Evolutionary conservation across 768 basidiomycete species (phyloP).

Genomic region (Tricholoma sp.): DNA sequence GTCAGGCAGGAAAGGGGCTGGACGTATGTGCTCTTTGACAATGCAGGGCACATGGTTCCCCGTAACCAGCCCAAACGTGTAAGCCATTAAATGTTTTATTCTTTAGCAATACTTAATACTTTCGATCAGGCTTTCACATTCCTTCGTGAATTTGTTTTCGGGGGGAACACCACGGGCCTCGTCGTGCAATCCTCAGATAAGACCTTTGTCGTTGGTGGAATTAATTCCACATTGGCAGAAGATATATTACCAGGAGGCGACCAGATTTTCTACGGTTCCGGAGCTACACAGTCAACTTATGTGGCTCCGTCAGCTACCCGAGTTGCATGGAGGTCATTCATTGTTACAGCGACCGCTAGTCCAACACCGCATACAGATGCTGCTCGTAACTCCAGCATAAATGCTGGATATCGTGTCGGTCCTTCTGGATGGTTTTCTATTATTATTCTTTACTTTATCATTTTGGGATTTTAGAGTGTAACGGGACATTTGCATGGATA

Average conservation of each 20-base stretch:
- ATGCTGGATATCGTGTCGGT: neutral
- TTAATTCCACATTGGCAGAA: constrained; percentile 37
- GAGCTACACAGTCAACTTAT: constrained; percentile 46
- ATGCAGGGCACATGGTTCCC: constrained; percentile 40
- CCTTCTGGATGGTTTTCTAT: neutral
- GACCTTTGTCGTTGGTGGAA: constrained; percentile 41
- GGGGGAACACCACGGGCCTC: constrained; percentile 53
- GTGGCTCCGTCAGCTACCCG: constrained; percentile 51
- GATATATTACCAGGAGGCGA: constrained; percentile 49
- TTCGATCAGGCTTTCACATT: constrained; percentile 54
- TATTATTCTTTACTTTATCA: neutral
- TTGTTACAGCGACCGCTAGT: constrained; percentile 33
- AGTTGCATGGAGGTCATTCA: constrained; percentile 50
- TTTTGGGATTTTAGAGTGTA: neutral
- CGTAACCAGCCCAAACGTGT: constrained; percentile 31
- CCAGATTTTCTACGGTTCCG: constrained; percentile 52
- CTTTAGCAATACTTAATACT: neutral
- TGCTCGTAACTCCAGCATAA: neutral
- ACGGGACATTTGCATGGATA: neutral
- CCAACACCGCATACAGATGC: constrained; percentile 10
- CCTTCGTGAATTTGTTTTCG: constrained; percentile 62
- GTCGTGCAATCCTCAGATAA: constrained; percentile 33
- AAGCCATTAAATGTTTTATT: constrained; percentile 11
- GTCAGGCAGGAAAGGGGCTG: constrained; percentile 73
- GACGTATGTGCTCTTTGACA: constrained; percentile 43